These are phyloP conservation scores for Macrotyloma uniflorum DNA, from an alignment of 306 rosid genomes.

Conservation along the genomic window DNA sequence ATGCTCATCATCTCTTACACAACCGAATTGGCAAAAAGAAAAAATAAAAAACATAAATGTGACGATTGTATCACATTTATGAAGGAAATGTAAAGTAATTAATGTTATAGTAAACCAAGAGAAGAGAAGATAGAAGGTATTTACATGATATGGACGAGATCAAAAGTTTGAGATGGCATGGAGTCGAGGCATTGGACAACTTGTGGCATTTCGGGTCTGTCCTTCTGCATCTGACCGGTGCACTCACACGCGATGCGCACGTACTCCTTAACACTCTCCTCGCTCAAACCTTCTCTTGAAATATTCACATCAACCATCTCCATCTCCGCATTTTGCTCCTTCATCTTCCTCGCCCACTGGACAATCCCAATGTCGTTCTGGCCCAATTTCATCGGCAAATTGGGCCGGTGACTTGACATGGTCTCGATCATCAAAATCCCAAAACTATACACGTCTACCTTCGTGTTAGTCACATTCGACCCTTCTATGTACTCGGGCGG, in stretches of 20 bases:
- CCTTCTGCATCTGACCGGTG: slow-evolving; percentile 45
- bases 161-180: slow-evolving; percentile 31
- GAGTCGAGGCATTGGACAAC: slow-evolving; percentile 48
- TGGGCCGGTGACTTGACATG: slow-evolving; percentile 63
- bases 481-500: slow-evolving; percentile 89
- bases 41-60: background rate
- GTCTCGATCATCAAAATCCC: slow-evolving; percentile 82
- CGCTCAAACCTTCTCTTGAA: slow-evolving; percentile 49
- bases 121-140: background rate
- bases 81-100: background rate
- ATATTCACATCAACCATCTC: slow-evolving; percentile 68
- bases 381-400: slow-evolving; percentile 48
- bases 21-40: slow-evolving; percentile 9
- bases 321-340: slow-evolving; percentile 50
- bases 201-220: slow-evolving; percentile 63
- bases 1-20: background rate
- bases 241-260: slow-evolving; percentile 70
- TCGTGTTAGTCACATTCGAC: slow-evolving; percentile 53
- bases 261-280: slow-evolving; percentile 59
- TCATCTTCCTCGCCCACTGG: slow-evolving; percentile 72
- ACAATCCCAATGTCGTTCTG: slow-evolving; percentile 54
- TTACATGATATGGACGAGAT: background rate
- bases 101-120: background rate
- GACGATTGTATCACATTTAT: background rate
- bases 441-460: slow-evolving; percentile 86